Evolutionary conservation across 2,329 filamentous ascomycete genomes (phyloP), one percentile per base, ranked within the genome.

Genomic region (Sporothrix brunneoviolacea): DNA sequence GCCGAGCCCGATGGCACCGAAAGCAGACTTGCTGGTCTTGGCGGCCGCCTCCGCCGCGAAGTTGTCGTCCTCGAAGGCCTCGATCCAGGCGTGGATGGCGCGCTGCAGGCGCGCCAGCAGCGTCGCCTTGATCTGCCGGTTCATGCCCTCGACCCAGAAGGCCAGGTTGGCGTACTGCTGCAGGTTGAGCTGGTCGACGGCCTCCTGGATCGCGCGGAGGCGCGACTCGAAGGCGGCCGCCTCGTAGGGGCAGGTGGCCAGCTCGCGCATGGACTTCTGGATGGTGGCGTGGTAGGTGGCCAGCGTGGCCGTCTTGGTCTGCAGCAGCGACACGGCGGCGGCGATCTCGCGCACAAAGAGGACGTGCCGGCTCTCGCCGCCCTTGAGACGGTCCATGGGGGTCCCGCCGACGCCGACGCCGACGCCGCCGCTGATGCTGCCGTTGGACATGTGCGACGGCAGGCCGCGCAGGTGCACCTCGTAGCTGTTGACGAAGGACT

Each of bases 401-500:
- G 45, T 35, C n/a, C 6, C 16, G 15, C 33, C 33, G 8, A n/a
- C 15, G 13, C 19, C 22, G 18, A 10, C 19, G 8, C 35, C 40
- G 3, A 38, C 47, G 9, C 44, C 32, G 55, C 77, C 68, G 61
- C 86, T 77, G 62, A 85, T 70, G 62, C 74, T 67, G 50, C 77
- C 78, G 59, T 80, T 81, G 18, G 80, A 70, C 36, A 80, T 68
- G 48, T 80, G 76, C 3, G 40, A 38, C 18, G 76, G 56, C 66
- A 73, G 60, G 79, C 80, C 57, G 82, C 86, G 86, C 56, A 91
- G 81, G 59, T 91, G 91, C 28, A 96, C 76, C 65, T 98, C 93
- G 65, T 96, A 96, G 2, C 90, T 91, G 65, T 96, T 91, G 48
- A 98, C 88, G 60, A 99, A 97, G 0, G 93, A 95, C 63, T 98